phyloP scores from a whole-genome alignment of 306 rosid species.

The Vicia faba region DNA sequence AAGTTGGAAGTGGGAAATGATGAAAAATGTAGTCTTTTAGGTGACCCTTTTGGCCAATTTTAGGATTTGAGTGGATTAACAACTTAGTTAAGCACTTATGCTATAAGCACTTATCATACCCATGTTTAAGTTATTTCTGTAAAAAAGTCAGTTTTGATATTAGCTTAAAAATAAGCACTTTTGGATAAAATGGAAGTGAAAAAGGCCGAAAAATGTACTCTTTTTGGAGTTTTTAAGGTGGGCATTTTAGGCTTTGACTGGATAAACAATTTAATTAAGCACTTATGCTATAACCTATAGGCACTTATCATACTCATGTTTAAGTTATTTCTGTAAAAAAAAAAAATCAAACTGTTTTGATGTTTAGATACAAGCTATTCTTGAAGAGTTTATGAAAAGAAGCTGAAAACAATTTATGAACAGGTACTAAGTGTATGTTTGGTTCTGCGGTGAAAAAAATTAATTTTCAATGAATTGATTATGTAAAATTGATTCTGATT shows the following conservation, averaged over 20 bases:
- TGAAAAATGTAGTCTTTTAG: neutral
- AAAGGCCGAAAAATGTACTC: constrained; percentile 2
- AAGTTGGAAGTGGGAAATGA: neutral
- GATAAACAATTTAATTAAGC: neutral
- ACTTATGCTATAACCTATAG: neutral
- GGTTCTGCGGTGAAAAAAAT: neutral
- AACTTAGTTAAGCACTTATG: neutral
- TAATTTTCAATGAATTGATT: too few relatives aligned
- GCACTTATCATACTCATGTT: neutral
- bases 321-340: neutral
- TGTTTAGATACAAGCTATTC: neutral
- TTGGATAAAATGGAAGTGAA: neutral
- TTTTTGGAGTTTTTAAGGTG: too few relatives aligned
- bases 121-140: too few relatives aligned
- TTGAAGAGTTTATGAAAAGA: neutral
- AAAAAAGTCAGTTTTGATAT: too few relatives aligned
- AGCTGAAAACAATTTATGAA: neutral
- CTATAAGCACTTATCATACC: neutral
- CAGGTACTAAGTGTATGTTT: too few relatives aligned
- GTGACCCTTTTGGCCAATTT: constrained; percentile 16
- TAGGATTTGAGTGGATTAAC: neutral
- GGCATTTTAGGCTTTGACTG: neutral
- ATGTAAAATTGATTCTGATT: too few relatives aligned
- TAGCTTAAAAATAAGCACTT: neutral
- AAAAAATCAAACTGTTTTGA: neutral